Conservation (phyloP, 2,329 filamentous ascomycete genomes). For the Trichoderma sp. region DNA sequence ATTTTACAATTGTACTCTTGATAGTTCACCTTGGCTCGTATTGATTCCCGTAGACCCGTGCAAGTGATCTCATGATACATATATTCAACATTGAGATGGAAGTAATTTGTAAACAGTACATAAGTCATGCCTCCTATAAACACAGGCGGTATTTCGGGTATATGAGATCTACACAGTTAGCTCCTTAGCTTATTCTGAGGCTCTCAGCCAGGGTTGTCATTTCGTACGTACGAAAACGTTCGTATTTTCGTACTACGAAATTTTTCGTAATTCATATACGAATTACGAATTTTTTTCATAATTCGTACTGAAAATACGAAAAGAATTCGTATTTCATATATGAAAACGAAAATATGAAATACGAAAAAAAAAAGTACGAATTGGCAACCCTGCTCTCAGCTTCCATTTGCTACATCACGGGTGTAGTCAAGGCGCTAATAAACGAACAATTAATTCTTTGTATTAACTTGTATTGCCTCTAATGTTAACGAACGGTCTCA, state of each 20-base stretch:
- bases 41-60: background rate
- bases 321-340: no score
- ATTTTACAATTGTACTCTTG: background rate
- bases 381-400: no score
- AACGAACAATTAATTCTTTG: background rate
- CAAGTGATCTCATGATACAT: background rate
- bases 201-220: background rate
- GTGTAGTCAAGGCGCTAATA: background rate
- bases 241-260: no score
- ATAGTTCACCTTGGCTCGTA: background rate
- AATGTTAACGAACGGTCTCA: background rate
- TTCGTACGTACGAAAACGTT: no score
- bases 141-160: no score
- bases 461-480: background rate
- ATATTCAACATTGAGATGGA: background rate
- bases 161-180: background rate
- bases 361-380: no score
- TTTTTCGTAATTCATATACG: no score
- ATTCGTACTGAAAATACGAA: no score
- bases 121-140: background rate
- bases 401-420: background rate
- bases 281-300: no score
- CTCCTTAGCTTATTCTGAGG: background rate
- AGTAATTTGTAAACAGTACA: background rate
- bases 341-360: no score